These are phyloP conservation scores for Tricholomella constricta DNA, from an alignment of 768 basidiomycete genomes.

Conservation along the genomic window DNA sequence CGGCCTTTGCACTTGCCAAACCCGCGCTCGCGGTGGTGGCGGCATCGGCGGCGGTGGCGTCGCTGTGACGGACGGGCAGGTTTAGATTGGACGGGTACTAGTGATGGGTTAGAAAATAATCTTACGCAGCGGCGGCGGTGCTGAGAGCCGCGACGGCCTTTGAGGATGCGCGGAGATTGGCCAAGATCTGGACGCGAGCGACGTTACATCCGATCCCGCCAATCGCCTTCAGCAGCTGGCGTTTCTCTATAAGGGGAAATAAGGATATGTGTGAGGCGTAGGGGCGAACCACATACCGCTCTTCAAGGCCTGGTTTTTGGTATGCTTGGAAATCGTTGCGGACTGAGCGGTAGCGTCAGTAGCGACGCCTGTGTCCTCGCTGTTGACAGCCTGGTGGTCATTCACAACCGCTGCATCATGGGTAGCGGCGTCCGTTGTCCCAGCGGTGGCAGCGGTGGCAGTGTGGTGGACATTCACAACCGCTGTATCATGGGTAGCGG, in stretches of 20 bases:
- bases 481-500: background rate
- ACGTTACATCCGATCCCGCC: slow-evolving; percentile 19
- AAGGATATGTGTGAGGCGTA: too few species aligned
- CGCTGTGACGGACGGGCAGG: slow-evolving; percentile 12
- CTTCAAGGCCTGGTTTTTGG: background rate
- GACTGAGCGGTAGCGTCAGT: background rate
- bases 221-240: slow-evolving; percentile 14
- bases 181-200: slow-evolving; percentile 15
- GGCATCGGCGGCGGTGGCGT: slow-evolving; percentile 21
- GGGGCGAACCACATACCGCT: background rate
- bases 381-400: background rate
- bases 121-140: slow-evolving; percentile 18
- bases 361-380: too few species aligned
- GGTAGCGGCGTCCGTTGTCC: too few species aligned
- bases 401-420: background rate
- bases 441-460: too few species aligned
- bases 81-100: too few species aligned
- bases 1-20: slow-evolving; percentile 24
- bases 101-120: background rate
- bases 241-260: slow-evolving; percentile 9
- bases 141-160: slow-evolving; percentile 14
- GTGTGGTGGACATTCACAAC: background rate
- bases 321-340: background rate
- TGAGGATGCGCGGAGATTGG: slow-evolving; percentile 13
- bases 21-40: slow-evolving; percentile 22